Evolutionary conservation across 2,329 filamentous ascomycete genomes (phyloP), one percentile per base, ranked within the genome.

Genomic region (Furcasterigmium sp.): DNA sequence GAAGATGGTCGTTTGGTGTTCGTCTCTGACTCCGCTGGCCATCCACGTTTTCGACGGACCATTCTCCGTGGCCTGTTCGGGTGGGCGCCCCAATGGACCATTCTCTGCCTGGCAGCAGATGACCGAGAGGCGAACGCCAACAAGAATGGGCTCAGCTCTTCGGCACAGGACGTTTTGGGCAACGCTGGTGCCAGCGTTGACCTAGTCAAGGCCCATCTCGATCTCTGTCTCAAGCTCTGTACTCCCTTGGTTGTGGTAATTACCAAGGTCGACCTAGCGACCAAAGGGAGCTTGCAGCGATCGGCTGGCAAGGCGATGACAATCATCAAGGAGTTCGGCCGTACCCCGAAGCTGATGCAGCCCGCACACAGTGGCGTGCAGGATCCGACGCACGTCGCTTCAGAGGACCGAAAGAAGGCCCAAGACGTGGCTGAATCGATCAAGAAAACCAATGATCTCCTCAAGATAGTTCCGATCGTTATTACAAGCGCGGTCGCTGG

Each of bases 21-120:
- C 52, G 72, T 97, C 7, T 88, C 90, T 1, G 93, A 98, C 63
- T 94, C 91, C 37, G 91, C 91, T 14, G 93, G 93, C 0, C 87
- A 95, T 51, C 85, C 91, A 29, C 82, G 90, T 36, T 98, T 93
- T 62, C 80, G 90, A 38, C 83, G 93, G 44, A 97, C 91, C 6
- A 91, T 89, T 3, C 72, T 97, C 42, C 80, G 91, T 46, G 90
- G 91, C 1, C 72, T 98, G n/a, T 77, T 98, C 50, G 93, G 91
- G 37, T 97, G 93, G 91, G 87, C 87, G 29, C 93, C 93, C 8
- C 90, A 97, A 59, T 98, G 93, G 84, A 90, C 87, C 2, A 63
- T 95, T 18, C 73, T 97, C 3, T 96, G 94, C 53, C 81, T 97
- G 48, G 82, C 89, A 37, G 89, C 88, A 28, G 86, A 93, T 56